Base-by-base conservation (phyloP, 2,329 filamentous ascomycete genomes). In the Phaeosphaeria sp. region DNA sequence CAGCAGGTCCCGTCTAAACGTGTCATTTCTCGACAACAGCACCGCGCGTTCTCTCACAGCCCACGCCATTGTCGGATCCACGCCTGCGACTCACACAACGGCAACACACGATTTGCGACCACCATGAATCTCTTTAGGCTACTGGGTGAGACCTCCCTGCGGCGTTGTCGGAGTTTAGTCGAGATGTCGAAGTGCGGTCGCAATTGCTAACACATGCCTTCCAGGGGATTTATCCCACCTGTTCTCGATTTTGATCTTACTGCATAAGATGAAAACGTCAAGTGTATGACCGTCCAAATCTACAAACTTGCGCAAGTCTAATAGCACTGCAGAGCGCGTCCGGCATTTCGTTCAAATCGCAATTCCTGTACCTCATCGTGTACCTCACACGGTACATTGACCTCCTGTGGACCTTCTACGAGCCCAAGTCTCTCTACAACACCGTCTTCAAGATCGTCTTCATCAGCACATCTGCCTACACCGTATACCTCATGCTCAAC, bases 301-400 rank as follows among this genome's bases (percentile, higher is more conserved):
- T 15, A 47, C 48, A 11, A 33, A 42, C 6, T 42, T 53, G 60
- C 53, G 60, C 56, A 39, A 42, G 33, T 25, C 63, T 71, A 61
- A 72, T 60, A 44, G 36, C 39, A 39, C 33, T 17, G 3, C 57
- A 97, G 94, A 97, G 93, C 84, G 97, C 93, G 78, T 90, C 94
- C 43, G 95, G 95, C 70, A 94, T 99, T 79, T 99, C 95, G 17
- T 98, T 99, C 86, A 99, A 99, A 79, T 97, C 94, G 61, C 95
- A 99, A 85, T 92, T 89, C 50, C 86, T 99, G 56, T 99, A 99
- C 80, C 84, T 98, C 67, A 82, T 97, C 45, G 95, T 99, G 71
- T 99, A 99, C 79, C 77, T 96, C 44, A 96, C 93, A 61, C 88
- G 95, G 74, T 99, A 99, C 79, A 86, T 99, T 56, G 81, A 99